A percentile compares a stretch with the other conserved stretches of the same genome.
Conservation (phyloP, 1,284 basidiomycete species). For the Cryptococcus sp. region DNA sequence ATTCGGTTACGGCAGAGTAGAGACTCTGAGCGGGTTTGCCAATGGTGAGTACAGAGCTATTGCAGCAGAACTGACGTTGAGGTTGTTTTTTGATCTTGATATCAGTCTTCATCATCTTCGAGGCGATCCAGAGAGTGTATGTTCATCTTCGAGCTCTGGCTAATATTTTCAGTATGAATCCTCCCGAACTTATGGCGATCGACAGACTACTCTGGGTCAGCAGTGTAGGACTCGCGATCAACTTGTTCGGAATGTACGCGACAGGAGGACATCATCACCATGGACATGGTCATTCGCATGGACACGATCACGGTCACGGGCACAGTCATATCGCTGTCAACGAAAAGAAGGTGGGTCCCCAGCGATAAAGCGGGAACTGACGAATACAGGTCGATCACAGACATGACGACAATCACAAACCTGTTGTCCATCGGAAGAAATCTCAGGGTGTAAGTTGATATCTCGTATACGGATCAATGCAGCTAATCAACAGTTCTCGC, state of each 20-base stretch:
- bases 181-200: conserved; percentile 92
- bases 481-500: not conserved
- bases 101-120: conserved; percentile 96
- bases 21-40: conserved; percentile 95
- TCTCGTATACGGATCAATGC: conserved; percentile 2
- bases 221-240: conserved; percentile 82
- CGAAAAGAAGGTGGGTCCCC: conserved; percentile 18
- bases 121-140: conserved; percentile 90
- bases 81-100: conserved; percentile 86
- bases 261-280: conserved; percentile 89
- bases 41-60: conserved; percentile 60
- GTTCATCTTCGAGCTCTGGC: conserved; percentile 34
- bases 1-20: conserved; percentile 97
- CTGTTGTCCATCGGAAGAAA: not conserved
- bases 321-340: conserved; percentile 12
- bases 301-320: conserved; percentile 23
- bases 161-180: conserved; percentile 64
- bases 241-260: conserved; percentile 98
- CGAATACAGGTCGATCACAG: conserved; percentile 7
- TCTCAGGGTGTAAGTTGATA: conserved; percentile 15
- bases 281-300: conserved; percentile 57
- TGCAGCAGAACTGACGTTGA: conserved; percentile 5
- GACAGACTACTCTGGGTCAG: conserved; percentile 87
- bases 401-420: conserved; percentile 3
- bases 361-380: not conserved